Evolutionary conservation across 2,329 filamentous ascomycete species (phyloP), one percentile per base, ranked within the genome.

Genomic region (Aspergillus fumigatiaffinis): DNA sequence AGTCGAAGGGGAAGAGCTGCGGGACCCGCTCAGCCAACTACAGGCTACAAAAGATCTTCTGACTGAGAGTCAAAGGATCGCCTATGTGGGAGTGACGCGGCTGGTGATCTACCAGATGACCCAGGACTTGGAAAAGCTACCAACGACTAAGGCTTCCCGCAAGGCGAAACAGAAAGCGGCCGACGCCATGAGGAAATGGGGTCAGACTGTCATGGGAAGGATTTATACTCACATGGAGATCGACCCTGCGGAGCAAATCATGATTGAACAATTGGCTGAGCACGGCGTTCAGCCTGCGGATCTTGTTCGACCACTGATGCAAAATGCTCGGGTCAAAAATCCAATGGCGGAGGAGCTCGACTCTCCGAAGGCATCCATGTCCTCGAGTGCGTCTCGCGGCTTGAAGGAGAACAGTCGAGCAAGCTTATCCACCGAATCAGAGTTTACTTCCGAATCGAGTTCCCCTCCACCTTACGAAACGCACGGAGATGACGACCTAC

Each of bases 141-240:
- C 77, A 28, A 55, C 66, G 29, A 86, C 82, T 2, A 90, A 82
- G 66, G 83, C 81, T 46, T 83, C 85, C 1, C 94, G 88, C 74
- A 97, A 93, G 72, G 79, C 86, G 47, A 72, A 92, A 10, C 81
- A 84, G 29, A 77, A 88, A 59, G 85, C 89, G 0, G 78, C 86
- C 10, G 94, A 97, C 73, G 84, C 87, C 38, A 88, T 90, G 78
- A 89, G 89, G 74, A 97, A 97, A 89, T 99, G 93, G 93, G 87
- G 90, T 56, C 94, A 99, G 73, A 95, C 95, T 78, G 96, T 96
- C 83, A 99, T 99, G 92, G 86, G 97, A 59, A 86, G 93, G 25
- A 74, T 99, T 12, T 99, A 97, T 73, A 80, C 86, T 12, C 94
- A 99, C 75, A 99, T 99, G 94, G 94, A 99, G 59, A 95, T 99